Percentiles rank a stretch among this genome's conserved stretches.
phyloP scores from a whole-genome alignment of 306 rosid species.

The Sophora flavescens region DNA sequence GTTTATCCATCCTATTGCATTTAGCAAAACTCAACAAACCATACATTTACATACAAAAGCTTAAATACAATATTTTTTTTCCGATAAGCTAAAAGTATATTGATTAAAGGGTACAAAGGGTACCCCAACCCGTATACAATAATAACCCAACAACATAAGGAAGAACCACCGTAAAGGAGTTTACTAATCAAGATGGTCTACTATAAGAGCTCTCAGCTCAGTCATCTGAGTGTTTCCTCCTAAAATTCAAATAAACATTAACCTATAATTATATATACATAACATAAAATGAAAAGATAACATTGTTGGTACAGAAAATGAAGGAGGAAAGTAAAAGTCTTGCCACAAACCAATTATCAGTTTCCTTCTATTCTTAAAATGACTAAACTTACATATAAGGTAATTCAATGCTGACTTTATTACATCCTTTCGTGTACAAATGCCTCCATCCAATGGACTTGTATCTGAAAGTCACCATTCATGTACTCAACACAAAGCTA shows the following conservation, averaged over 20 bases:
- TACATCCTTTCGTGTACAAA: constrained; percentile 57
- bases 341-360: constrained; percentile 20
- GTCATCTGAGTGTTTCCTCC: too few relatives aligned
- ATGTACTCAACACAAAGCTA: constrained; percentile 11
- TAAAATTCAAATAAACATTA: not conserved
- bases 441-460: constrained; percentile 46
- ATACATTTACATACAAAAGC: too few relatives aligned
- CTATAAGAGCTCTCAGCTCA: too few relatives aligned
- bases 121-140: too few relatives aligned
- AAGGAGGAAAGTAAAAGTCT: constrained; percentile 2
- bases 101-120: too few relatives aligned
- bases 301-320: constrained; percentile 17
- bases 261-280: constrained; percentile 28
- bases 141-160: too few relatives aligned
- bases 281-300: constrained; percentile 20
- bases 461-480: constrained; percentile 34
- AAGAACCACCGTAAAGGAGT: too few relatives aligned
- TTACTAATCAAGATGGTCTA: too few relatives aligned
- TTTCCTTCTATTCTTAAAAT: constrained; percentile 46
- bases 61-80: too few relatives aligned
- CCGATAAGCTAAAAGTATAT: too few relatives aligned
- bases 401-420: constrained; percentile 34
- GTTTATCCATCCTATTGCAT: too few relatives aligned
- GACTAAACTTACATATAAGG: constrained; percentile 35
- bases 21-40: too few relatives aligned